Percentiles rank a stretch among this genome's conserved stretches.
phyloP scores from a whole-genome alignment of 148 eudicot genomes.

The Rhododendron molle region DNA sequence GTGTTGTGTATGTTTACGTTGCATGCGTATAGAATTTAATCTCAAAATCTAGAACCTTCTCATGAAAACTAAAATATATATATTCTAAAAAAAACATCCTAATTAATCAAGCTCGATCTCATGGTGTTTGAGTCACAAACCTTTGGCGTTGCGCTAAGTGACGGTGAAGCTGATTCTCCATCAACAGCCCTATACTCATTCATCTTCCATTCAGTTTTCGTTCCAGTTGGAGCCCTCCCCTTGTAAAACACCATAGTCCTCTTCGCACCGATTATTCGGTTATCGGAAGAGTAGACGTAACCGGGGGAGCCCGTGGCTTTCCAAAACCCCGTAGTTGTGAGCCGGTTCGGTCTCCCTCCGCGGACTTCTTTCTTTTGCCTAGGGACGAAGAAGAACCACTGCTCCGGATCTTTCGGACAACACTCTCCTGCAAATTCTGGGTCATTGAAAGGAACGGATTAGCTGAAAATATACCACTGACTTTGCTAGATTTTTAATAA shows the following conservation, averaged over 20 bases:
- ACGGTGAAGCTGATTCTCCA: slow-evolving; percentile 1
- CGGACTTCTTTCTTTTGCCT: slow-evolving; percentile 42
- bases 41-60: no score
- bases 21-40: no score
- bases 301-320: slow-evolving; percentile 67
- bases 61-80: no score
- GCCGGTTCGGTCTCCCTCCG: slow-evolving; percentile 66
- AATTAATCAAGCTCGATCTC: no score
- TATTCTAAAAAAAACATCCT: no score
- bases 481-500: background rate
- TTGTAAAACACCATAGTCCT: slow-evolving; percentile 67
- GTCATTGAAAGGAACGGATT: background rate
- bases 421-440: slow-evolving; percentile 43
- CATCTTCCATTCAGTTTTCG: slow-evolving; percentile 68
- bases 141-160: background rate
- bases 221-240: slow-evolving; percentile 51
- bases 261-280: slow-evolving; percentile 45
- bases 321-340: slow-evolving; percentile 59
- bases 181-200: slow-evolving; percentile 51
- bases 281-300: slow-evolving; percentile 35
- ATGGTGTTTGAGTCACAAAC: background rate
- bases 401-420: slow-evolving; percentile 37
- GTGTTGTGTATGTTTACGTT: no score
- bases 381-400: slow-evolving; percentile 70
- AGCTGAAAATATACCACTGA: background rate